phyloP scores from a whole-genome alignment of 495 filamentous ascomycete genomes.

The Bacidia rubella region DNA sequence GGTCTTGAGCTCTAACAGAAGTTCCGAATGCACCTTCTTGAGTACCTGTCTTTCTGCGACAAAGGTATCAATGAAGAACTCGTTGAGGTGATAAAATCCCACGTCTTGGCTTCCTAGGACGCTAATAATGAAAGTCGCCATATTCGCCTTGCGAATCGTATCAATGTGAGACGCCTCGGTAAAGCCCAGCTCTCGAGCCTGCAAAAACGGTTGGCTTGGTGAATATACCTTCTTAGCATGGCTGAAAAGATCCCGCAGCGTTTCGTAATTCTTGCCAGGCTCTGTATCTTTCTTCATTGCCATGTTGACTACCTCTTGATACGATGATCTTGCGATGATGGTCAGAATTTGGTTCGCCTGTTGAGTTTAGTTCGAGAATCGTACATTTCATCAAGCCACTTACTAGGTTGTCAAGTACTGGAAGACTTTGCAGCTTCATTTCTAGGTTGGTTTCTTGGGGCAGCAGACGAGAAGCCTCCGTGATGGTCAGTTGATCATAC shows the following conservation, averaged over 20 bases:
- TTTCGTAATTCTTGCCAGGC: conserved; percentile 65
- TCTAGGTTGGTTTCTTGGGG: conserved; percentile 40
- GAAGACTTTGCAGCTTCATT: conserved; percentile 53
- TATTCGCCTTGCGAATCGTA: conserved; percentile 71
- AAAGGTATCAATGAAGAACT: conserved; percentile 74
- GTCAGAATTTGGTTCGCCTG: conserved; percentile 60
- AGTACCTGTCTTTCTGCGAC: conserved; percentile 61
- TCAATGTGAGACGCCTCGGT: conserved; percentile 52
- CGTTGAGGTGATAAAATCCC: conserved; percentile 67
- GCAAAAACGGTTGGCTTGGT: conserved; percentile 53
- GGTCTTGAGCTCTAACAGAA: conserved; percentile 77
- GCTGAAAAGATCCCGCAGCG: conserved; percentile 67
- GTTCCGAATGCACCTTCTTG: conserved; percentile 52
- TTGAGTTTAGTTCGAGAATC: conserved; percentile 3
- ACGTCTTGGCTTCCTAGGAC: conserved; percentile 77
- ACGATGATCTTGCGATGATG: conserved; percentile 53
- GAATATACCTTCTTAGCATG: conserved; percentile 71
- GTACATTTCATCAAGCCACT: conserved; percentile 10
- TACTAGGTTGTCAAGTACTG: conserved; percentile 62
- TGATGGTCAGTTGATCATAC: not conserved
- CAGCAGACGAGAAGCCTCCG: not conserved
- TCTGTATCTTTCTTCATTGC: conserved; percentile 62
- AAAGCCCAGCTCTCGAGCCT: conserved; percentile 57
- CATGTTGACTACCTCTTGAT: conserved; percentile 59
- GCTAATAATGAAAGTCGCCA: conserved; percentile 72